Percentiles rank a stretch among this genome's conserved stretches.
These are phyloP conservation scores for Tricladium varicosporioides DNA, from an alignment of 2,329 filamentous ascomycete species.

Conservation along the genomic window DNA sequence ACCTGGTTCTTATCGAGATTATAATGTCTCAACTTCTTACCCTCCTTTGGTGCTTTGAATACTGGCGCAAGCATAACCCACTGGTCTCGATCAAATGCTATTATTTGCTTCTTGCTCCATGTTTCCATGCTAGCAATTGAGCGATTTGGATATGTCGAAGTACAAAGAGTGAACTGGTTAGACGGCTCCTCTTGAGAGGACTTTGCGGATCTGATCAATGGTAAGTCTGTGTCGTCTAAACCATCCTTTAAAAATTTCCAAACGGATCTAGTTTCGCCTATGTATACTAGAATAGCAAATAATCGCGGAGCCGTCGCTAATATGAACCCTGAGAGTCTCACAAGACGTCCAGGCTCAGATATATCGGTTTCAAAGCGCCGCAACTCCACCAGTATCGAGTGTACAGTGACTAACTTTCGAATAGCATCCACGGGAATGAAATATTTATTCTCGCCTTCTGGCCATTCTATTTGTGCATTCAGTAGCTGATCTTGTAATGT, in stretches of 20 bases:
- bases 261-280: background rate
- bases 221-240: background rate
- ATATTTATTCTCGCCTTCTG: background rate
- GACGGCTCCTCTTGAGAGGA: background rate
- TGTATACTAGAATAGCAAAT: background rate
- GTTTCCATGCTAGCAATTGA: background rate
- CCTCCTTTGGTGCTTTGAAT: no score
- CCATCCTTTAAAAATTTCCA: background rate
- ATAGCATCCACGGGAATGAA: constrained; percentile 1
- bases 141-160: background rate
- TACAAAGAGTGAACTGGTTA: background rate
- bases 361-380: background rate
- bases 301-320: background rate
- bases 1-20: background rate
- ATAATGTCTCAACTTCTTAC: background rate
- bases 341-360: background rate
- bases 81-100: background rate
- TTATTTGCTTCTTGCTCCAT: background rate
- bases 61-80: background rate
- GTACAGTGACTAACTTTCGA: background rate
- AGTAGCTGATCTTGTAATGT: background rate
- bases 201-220: background rate
- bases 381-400: background rate
- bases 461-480: background rate
- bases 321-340: background rate